Percentiles rank a stretch among this genome's conserved stretches.
phyloP scores from a whole-genome alignment of 495 filamentous ascomycete genomes.

The Glutinoglossum americanum region DNA sequence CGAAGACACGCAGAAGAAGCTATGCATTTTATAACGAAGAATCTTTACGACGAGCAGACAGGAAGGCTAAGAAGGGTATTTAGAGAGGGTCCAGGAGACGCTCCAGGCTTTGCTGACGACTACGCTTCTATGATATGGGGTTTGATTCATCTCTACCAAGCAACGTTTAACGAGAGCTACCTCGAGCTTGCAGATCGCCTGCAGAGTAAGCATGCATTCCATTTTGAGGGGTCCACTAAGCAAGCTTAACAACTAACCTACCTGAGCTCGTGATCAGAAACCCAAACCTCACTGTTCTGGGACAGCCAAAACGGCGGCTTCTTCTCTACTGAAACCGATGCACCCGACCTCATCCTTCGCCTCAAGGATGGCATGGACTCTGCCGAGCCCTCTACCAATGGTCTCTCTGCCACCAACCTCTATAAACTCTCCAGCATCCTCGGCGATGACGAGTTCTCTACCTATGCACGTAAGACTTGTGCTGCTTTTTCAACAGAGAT shows the following conservation, averaged over 20 bases:
- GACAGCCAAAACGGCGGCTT: constrained; percentile 41
- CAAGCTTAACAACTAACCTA: neutral
- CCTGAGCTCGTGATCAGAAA: constrained; percentile 6
- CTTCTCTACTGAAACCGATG: constrained; percentile 53
- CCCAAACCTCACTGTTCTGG: constrained; percentile 22
- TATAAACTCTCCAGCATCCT: constrained; percentile 55
- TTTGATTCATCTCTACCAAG: constrained; percentile 70
- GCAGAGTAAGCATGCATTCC: constrained; percentile 31
- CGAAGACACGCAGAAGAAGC: constrained; percentile 43
- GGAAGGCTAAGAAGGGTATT: constrained; percentile 56
- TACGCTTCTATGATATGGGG: constrained; percentile 81
- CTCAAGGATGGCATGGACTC: constrained; percentile 89
- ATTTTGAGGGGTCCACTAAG: neutral
- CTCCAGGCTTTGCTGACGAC: constrained; percentile 74
- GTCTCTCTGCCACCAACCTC: constrained; percentile 61
- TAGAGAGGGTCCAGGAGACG: constrained; percentile 48
- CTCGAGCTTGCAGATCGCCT: constrained; percentile 66
- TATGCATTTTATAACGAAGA: constrained; percentile 50
- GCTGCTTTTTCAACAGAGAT: constrained; percentile 76
- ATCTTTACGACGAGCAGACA: constrained; percentile 46
- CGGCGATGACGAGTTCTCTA: constrained; percentile 38
- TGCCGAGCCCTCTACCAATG: constrained; percentile 74
- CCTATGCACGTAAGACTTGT: constrained; percentile 49
- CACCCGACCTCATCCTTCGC: constrained; percentile 59
- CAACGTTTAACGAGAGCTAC: constrained; percentile 60